Base-by-base conservation (phyloP, 2,329 filamentous ascomycete species). In the Emmonsiellopsis sp. region DNA sequence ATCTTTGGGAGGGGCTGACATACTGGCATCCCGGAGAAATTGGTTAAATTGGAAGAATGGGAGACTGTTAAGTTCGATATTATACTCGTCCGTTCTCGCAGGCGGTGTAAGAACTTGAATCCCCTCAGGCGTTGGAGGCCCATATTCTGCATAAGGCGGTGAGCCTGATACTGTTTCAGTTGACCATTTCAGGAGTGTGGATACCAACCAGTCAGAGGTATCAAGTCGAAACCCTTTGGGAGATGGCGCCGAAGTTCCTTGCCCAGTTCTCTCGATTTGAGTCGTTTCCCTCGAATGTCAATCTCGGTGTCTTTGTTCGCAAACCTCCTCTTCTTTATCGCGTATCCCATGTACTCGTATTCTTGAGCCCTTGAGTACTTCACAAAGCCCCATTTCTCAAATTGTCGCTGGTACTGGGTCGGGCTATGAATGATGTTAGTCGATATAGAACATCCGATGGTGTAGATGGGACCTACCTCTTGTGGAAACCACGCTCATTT, bases 171-270 rank as follows among this genome's bases (percentile, higher is more conserved):
- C 6, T n/a, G 15, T 47, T 11, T 26, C 15, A 37, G 30, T 48
- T 35, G 10, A 10, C 2, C 32, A 42, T 42, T 42, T 5, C 30
- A 52, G 34, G 30, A 44, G 11, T 13, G 42, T 30, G 26, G 15
- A n/a, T 3, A 37, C 51, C 1, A 30, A 53, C 51, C 51, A 32
- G 43, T 20, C 8, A 53, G 51, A 40, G 51, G 42, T 38, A 38
- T 26, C 13, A 34, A 38, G 7, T 42, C 42, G 6, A 0, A 53
- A 13, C 42, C 42, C 13, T 48, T 40, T 38, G 51, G 43, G 30
- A 53, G 51, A 53, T 47, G 30, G 48, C 51, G 51, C 42, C 43
- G 51, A 47, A 53, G 42, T 38, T 38, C 30, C 34, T 48, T 53
- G 10, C 3, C 7, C 51, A 41, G 20, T 5, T 47, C 7, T 38